Conservation (phyloP, 2,329 filamentous ascomycete genomes). For the Aspergillus intermedius region DNA sequence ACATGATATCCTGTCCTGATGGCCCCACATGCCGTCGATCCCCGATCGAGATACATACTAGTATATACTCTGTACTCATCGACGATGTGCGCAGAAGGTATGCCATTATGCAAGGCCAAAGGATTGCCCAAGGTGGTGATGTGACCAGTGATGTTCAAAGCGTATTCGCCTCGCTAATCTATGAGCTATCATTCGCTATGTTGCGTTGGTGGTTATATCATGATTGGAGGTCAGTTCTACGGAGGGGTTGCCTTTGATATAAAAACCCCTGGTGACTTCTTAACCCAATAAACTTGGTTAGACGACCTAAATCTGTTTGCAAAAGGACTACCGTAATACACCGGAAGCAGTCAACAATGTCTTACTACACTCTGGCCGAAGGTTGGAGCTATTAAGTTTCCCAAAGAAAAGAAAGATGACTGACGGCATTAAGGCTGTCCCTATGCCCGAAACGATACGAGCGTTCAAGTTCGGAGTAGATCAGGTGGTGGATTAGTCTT, state of each 20-base stretch:
- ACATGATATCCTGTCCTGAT: no score
- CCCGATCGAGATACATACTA: no score
- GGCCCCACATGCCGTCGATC: no score
- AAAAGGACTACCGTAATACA: no score
- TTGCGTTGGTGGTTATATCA: background rate
- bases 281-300: background rate
- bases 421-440: slow-evolving; percentile 12
- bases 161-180: background rate
- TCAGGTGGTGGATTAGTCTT: slow-evolving; percentile 35
- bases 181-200: background rate
- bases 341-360: background rate
- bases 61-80: no score
- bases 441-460: slow-evolving; percentile 10
- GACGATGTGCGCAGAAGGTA: no score
- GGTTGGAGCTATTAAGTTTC: slow-evolving; percentile 1
- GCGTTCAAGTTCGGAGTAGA: slow-evolving; percentile 8
- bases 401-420: background rate
- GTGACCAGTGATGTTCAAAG: no score
- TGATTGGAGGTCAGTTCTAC: background rate
- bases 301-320: no score
- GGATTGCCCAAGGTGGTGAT: no score
- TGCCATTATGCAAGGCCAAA: no score
- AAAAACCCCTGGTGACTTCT: background rate
- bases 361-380: slow-evolving; percentile 9
- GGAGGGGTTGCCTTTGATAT: background rate